Evolutionary conservation across 176 grass and related monocot genomes (phyloP).

Genomic region (Coix lacrymajobi): DNA sequence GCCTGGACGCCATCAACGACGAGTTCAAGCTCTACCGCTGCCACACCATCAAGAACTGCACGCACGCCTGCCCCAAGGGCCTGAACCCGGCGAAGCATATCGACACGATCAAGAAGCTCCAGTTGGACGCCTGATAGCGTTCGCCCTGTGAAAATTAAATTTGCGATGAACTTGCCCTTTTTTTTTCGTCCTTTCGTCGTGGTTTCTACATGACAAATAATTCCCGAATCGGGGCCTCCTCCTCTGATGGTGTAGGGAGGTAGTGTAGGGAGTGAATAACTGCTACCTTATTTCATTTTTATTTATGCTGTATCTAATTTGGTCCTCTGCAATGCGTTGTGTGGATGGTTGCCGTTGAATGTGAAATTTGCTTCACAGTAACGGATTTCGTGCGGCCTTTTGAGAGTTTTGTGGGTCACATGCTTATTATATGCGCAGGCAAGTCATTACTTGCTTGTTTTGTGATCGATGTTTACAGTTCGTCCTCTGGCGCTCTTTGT

Average conservation of each 20-base stretch:
- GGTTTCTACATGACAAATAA: constrained; percentile 36
- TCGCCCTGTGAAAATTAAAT: constrained; percentile 7
- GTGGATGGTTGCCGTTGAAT: background rate
- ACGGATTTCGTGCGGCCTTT: too few relatives aligned
- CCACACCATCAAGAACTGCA: constrained; percentile 95
- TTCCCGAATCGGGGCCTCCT: background rate
- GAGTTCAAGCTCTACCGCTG: constrained; percentile 99
- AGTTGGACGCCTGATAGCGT: constrained; percentile 34
- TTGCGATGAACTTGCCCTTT: background rate
- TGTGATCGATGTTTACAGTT: too few relatives aligned
- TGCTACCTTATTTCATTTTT: constrained; percentile 20
- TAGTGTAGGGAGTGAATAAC: constrained; percentile 37
- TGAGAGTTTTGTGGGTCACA: too few relatives aligned
- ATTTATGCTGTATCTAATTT: constrained; percentile 34
- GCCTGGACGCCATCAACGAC: constrained; percentile 79
- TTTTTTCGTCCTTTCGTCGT: background rate
- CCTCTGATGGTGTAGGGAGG: background rate
- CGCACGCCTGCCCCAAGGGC: constrained; percentile 90
- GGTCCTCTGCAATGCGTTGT: background rate
- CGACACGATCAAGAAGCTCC: constrained; percentile 87
- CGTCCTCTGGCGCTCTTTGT: too few relatives aligned
- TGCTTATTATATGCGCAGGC: too few relatives aligned
- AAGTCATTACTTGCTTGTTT: too few relatives aligned
- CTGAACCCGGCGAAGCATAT: constrained; percentile 90
- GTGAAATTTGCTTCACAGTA: background rate